These are phyloP conservation scores for Calocera viscosa DNA, from an alignment of 768 basidiomycete species.

Conservation along the genomic window DNA sequence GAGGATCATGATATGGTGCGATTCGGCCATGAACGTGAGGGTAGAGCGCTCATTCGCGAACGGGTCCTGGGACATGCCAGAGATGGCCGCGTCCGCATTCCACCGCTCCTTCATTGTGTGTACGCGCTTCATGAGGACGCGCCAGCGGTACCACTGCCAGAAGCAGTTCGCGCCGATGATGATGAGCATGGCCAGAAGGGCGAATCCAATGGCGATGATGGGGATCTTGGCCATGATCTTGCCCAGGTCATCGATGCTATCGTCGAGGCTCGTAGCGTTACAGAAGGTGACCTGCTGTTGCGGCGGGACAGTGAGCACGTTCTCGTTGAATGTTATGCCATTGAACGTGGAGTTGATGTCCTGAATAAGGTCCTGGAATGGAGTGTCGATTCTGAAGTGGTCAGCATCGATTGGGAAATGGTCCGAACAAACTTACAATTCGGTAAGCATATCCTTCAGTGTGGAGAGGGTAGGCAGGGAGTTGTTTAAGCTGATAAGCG, in stretches of 20 bases:
- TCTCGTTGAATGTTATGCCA: constrained; percentile 57
- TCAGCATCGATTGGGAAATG: neutral
- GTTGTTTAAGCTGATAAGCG: constrained; percentile 62
- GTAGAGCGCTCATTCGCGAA: constrained; percentile 10
- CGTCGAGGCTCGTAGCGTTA: constrained; percentile 46
- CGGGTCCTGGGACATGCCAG: neutral
- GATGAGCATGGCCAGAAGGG: constrained; percentile 58
- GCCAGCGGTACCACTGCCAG: constrained; percentile 86
- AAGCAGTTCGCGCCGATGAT: constrained; percentile 61
- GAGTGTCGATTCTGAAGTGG: constrained; percentile 53
- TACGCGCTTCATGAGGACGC: constrained; percentile 50
- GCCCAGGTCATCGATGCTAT: constrained; percentile 74
- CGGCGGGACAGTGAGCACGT: constrained; percentile 62
- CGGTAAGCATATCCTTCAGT: constrained; percentile 53
- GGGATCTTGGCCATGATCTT: constrained; percentile 64
- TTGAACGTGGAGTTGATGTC: constrained; percentile 81
- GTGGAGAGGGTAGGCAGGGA: constrained; percentile 68
- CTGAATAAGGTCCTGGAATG: constrained; percentile 75
- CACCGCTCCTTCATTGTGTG: constrained; percentile 64
- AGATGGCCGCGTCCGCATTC: constrained; percentile 48
- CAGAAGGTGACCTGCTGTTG: constrained; percentile 65
- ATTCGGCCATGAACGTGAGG: constrained; percentile 10
- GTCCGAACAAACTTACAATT: constrained; percentile 42
- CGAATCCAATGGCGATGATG: constrained; percentile 63
- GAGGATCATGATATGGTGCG: neutral